Percentiles rank a stretch among this genome's conserved stretches.
Conservation (phyloP, 2,329 filamentous ascomycete genomes). For the Drechslerella stenobrocha region DNA sequence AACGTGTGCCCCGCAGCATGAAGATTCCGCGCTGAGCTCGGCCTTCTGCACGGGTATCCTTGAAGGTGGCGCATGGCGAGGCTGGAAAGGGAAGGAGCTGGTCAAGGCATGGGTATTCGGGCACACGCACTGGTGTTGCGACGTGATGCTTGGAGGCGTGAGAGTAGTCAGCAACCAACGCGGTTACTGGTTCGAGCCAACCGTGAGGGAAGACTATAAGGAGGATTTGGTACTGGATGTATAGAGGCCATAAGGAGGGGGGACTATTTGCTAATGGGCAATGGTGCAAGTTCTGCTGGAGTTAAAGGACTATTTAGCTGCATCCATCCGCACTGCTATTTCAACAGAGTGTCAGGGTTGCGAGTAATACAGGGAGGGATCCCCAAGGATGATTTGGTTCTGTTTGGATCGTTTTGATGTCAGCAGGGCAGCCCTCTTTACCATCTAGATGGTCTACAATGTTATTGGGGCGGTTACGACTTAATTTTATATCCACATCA, state of each 20-base stretch:
- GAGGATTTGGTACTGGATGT: constrained; percentile 41
- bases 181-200: constrained; percentile 44
- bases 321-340: no score
- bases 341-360: no score
- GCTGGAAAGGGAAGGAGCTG: constrained; percentile 53
- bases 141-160: constrained; percentile 51
- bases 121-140: constrained; percentile 59
- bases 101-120: constrained; percentile 60
- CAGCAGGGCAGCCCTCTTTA: neutral
- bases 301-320: no score
- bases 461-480: neutral
- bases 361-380: no score
- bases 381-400: no score
- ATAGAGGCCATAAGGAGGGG: neutral
- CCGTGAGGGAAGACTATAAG: constrained; percentile 37
- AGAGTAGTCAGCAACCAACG: constrained; percentile 46
- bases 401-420: no score
- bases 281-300: no score
- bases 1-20: constrained; percentile 60
- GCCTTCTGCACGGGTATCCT: constrained; percentile 62
- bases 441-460: neutral
- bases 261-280: no score
- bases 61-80: constrained; percentile 48
- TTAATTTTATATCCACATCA: constrained; percentile 3
- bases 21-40: constrained; percentile 58